Evolutionary conservation across 495 filamentous ascomycete genomes (phyloP).

Genomic region (Opeltia flavorubescens): DNA sequence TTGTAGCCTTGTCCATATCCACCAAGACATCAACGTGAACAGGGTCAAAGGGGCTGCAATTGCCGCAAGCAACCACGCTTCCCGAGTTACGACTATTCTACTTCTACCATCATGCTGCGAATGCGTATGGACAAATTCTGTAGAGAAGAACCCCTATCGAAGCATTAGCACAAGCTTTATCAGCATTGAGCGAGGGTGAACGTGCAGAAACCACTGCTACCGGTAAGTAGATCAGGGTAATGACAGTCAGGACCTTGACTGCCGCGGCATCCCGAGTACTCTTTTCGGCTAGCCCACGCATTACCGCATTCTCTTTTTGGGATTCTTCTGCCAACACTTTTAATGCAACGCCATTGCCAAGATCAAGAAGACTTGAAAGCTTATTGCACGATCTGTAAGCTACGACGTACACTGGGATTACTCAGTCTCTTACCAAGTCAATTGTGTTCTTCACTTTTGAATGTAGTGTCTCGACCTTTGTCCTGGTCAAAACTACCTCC

Average conservation of each 20-base stretch:
- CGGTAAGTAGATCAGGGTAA: constrained; percentile 24
- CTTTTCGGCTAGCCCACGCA: constrained; percentile 18
- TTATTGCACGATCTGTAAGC: background rate
- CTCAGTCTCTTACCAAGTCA: constrained; percentile 9
- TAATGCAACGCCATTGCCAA: constrained; percentile 13
- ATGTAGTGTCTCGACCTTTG: constrained; percentile 7
- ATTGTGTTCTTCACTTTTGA: constrained; percentile 7
- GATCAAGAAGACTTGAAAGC: constrained; percentile 16
- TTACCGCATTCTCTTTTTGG: constrained; percentile 10
- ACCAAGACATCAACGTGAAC: constrained; percentile 18
- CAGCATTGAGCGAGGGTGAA: background rate
- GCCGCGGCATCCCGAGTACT: constrained; percentile 22
- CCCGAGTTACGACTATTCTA: background rate
- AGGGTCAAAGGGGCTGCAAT: constrained; percentile 21
- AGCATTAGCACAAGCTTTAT: background rate
- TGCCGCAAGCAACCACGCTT: constrained; percentile 19
- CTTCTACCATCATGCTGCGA: constrained; percentile 4
- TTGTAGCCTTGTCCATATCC: constrained; percentile 17
- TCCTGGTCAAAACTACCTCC: constrained; percentile 2
- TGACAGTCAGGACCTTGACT: constrained; percentile 23
- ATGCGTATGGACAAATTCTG: constrained; percentile 17
- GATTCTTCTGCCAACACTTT: constrained; percentile 9
- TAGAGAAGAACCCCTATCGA: constrained; percentile 25
- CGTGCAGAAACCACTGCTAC: constrained; percentile 23
- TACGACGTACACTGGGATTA: background rate